Evolutionary conservation across 176 grass and related monocot species (phyloP).

Genomic region (Carex littledalei): DNA sequence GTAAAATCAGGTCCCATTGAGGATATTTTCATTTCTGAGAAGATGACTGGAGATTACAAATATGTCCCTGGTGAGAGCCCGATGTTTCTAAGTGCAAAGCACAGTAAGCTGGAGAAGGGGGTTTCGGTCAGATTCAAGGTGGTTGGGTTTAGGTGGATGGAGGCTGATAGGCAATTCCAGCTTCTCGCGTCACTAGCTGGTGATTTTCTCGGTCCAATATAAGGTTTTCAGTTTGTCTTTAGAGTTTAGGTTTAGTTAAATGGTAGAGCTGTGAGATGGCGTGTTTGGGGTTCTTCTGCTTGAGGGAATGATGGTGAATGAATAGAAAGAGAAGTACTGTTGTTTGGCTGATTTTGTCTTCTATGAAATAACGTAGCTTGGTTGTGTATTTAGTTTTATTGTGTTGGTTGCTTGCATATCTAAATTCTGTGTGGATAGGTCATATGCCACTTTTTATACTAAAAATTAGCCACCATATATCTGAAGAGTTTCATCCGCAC

Average conservation of each 20-base stretch:
- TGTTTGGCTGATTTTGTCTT: not conserved
- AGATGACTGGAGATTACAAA: constrained; percentile 61
- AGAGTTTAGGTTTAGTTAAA: not conserved
- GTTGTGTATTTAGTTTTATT: not conserved
- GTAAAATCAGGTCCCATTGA: constrained; percentile 74
- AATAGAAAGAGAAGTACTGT: not conserved
- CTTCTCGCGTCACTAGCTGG: constrained; percentile 67
- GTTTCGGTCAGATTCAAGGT: constrained; percentile 70
- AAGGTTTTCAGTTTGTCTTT: not conserved
- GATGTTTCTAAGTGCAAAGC: constrained; percentile 59
- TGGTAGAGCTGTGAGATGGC: not conserved
- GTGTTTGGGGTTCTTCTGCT: not conserved
- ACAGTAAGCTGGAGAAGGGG: constrained; percentile 78
- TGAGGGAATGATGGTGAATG: not conserved
- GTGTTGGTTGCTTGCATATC: not conserved
- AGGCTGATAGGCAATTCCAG: constrained; percentile 81
- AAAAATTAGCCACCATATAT: not conserved
- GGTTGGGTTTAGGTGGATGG: constrained; percentile 75
- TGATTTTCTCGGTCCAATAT: constrained; percentile 82
- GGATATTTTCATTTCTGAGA: constrained; percentile 75
- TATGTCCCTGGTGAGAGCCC: constrained; percentile 76
- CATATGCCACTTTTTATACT: not conserved
- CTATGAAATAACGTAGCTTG: not conserved
- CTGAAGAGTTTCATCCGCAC: not conserved
- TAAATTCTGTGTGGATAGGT: not conserved